Evolutionary conservation across 1,284 basidiomycete genomes (phyloP).

Genomic region (Ustilago crameri): DNA sequence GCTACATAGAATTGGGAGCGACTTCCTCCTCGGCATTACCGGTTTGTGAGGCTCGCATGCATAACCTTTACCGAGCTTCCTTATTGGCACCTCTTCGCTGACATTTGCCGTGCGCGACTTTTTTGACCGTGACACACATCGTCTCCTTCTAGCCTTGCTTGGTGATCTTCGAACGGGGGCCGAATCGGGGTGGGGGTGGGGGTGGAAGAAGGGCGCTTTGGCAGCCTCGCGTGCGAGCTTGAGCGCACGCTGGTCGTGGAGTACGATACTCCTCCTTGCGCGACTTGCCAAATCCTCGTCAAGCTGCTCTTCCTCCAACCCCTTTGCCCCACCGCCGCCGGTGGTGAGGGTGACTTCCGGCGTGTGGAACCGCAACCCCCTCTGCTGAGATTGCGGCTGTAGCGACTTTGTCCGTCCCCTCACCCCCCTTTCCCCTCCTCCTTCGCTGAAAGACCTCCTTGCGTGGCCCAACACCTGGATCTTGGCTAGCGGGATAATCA

Average conservation of each 20-base stretch:
- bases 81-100: neutral
- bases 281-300: neutral
- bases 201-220: neutral
- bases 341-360: neutral
- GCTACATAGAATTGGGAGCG: no score
- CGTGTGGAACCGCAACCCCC: neutral
- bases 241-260: conserved; percentile 14
- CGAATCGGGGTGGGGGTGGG: no score
- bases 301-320: neutral
- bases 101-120: no score
- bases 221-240: conserved; percentile 6
- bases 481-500: conserved; percentile 72
- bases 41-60: conserved; percentile 2
- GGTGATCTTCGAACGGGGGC: no score
- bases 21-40: no score
- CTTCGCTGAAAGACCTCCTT: conserved; percentile 73
- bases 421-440: neutral
- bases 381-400: neutral
- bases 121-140: no score
- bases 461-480: conserved; percentile 69
- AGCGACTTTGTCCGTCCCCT: neutral
- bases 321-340: no score
- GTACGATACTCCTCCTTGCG: conserved; percentile 8
- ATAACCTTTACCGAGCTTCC: conserved; percentile 23
- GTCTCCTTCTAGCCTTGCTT: no score